Evolutionary conservation across 225 moss, liverwort and hornwort genomes (phyloP), one percentile per base, ranked within the genome.

Genomic region (Pseudisothecium myosuroides): DNA sequence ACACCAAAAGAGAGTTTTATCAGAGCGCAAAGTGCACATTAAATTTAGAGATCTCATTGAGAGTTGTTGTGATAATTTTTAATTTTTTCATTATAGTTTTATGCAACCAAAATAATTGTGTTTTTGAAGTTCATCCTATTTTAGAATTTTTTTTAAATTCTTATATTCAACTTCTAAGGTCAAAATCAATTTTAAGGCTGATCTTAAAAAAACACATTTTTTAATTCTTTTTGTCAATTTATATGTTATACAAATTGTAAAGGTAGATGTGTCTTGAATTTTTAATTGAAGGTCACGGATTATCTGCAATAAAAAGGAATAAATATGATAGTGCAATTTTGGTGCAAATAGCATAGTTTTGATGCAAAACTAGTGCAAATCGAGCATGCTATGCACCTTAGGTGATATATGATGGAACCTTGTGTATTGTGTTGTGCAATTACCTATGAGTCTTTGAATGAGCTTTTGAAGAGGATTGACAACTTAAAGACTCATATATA

Each of bases 11-110:
- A 69, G 3, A 15, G 2, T 55, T 55, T 71, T 15, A 3, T 26
- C 5, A 15, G 1, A 5, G 0, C 26, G 26, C 8, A 71, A 26
- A 0, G 1, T 71, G 5, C 0, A 8, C 9, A 8, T 9, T 41
- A 71, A 71, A 26, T 41, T 41, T 41, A 26, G 14, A 71, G 1
- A 41, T 41, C 1, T 39, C 26, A 41, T 71, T 15, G 3, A 26
- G 11, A 39, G n/a, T 7, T 69, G 14, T 13, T 39, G 22, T 69
- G 7, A 24, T 39, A 2, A 24, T 69, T 13, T 18, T 24, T 8
- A 4, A 29, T 55, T 63, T 29, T n/a, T 13, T 4, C 8, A 69
- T 4, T 12, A 5, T n/a, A 39, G 11, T 4, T 23, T 63, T 23
- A 39, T 13, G 8, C 8, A 69, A 69, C 12, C 7, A 1, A 69